Evolutionary conservation across 352 stramenopile genomes (phyloP), one percentile per base, ranked within the genome.

Genomic region (Phytopythium chamaehyphon): DNA sequence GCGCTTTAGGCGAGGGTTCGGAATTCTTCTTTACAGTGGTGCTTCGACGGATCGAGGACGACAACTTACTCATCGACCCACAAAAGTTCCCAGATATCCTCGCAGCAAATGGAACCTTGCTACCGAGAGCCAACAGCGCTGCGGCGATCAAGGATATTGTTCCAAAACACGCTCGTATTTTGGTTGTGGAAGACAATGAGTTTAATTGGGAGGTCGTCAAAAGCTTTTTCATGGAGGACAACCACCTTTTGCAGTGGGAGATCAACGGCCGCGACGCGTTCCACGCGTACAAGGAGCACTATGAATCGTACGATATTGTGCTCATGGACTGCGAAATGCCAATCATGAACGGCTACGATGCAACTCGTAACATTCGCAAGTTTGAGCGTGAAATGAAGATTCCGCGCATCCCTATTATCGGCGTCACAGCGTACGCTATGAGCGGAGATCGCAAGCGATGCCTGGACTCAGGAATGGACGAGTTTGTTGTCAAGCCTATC

Each of bases 161-260:
- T 18, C 82, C 79, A 3, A 83, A 79, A 8, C 73, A 88, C 54
- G 82, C 83, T 38, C 71, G 80, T 0, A 91, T 93, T 39, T 63
- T 93, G 54, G 78, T 91, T 10, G 83, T 91, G 7, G 86, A 95
- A 69, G 86, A 95, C 61, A 95, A 95, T 42, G 83, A 95, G 45
- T 93, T 95, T 56, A 95, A 95, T 42, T 94, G 83, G 86, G 83
- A 95, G 64, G 83, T 95, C 7, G 82, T 95, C 38, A 93, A 93
- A 51, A 90, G 79, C 55, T 94, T 89, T 48, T 87, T 88, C 49
- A 76, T 73, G 42, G 73, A 90, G 44, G 83, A 88, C 40, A 85
- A 93, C 43, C 83, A 93, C 51, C 48, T 90, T 11, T 54, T 93
- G 18, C 83, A 91, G 47, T 93, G 83, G 83, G 80, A 90, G 47